A percentile compares a stretch with the other conserved stretches of the same genome.
Evolutionary conservation across 208 protist genomes (phyloP).

Genomic region (Wallacemonas sp.): DNA sequence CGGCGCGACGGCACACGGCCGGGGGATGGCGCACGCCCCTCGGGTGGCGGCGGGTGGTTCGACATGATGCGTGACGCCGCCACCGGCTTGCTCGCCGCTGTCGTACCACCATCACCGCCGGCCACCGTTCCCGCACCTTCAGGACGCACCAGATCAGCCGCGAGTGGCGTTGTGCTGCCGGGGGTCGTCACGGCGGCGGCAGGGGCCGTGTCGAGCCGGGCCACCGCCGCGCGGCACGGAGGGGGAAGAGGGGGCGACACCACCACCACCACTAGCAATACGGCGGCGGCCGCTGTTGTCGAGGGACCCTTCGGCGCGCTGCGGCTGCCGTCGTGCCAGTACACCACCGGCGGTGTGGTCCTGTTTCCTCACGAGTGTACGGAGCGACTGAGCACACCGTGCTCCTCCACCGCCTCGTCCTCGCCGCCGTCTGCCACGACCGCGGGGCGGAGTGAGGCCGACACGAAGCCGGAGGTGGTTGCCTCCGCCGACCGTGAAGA

Average conservation of each 20-base stretch:
- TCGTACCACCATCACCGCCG: not conserved
- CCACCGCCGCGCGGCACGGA: not conserved
- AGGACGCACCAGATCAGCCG: not conserved
- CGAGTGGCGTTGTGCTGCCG: not conserved
- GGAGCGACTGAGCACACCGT: not conserved
- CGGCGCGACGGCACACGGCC: not conserved
- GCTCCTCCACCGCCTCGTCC: not conserved
- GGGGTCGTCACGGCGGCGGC: not conserved
- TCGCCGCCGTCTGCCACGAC: not conserved
- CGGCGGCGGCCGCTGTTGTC: not conserved
- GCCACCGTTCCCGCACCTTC: not conserved
- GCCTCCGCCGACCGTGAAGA: slow-evolving; percentile 12
- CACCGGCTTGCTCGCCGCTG: not conserved
- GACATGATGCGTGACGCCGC: slow-evolving; percentile 2
- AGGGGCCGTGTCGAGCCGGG: not conserved
- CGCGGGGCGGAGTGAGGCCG: not conserved
- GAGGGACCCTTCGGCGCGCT: not conserved
- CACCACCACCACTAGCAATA: not conserved
- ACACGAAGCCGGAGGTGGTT: too few relatives aligned
- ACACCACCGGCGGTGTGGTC: not conserved
- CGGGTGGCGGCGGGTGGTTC: not conserved
- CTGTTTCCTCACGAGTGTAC: slow-evolving; percentile 2
- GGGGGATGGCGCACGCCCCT: too few relatives aligned
- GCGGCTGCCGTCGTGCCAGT: not conserved
- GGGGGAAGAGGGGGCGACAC: not conserved